Conservation (phyloP, 1,284 basidiomycete genomes). For the Rhizoctonia solani region DNA sequence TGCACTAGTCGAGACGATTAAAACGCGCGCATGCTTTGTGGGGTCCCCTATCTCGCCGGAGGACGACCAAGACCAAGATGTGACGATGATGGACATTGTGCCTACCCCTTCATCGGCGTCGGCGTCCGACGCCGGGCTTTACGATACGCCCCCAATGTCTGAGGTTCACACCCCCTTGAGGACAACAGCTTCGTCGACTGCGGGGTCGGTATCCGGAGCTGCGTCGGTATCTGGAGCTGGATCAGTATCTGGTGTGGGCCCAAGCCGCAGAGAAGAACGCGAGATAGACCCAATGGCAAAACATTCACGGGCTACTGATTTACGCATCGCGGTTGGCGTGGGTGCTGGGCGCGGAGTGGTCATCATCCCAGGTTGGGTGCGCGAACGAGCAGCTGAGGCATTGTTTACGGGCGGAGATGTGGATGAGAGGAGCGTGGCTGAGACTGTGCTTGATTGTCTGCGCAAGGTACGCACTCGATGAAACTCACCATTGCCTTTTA, state of each 20-base stretch:
- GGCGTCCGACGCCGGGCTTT: slow-evolving; percentile 13
- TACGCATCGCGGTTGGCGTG: slow-evolving; percentile 49
- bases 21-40: slow-evolving; percentile 80
- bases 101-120: slow-evolving; percentile 14
- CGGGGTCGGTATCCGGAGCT: background rate
- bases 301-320: slow-evolving; percentile 47
- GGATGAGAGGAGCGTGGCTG: slow-evolving; percentile 80
- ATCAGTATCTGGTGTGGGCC: slow-evolving; percentile 13
- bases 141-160: slow-evolving; percentile 12
- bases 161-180: background rate
- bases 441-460: slow-evolving; percentile 75
- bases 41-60: slow-evolving; percentile 53
- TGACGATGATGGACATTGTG: slow-evolving; percentile 34
- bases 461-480: slow-evolving; percentile 61
- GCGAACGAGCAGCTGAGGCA: slow-evolving; percentile 88
- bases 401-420: slow-evolving; percentile 89
- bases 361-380: slow-evolving; percentile 90
- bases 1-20: slow-evolving; percentile 78
- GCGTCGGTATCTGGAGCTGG: background rate
- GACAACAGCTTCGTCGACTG: background rate
- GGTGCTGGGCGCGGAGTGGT: slow-evolving; percentile 61
- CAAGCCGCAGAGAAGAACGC: background rate
- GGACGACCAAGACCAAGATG: slow-evolving; percentile 29
- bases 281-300: slow-evolving; percentile 19
- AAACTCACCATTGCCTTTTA: background rate